Conservation (phyloP, 805 yeast genomes). For the Wickerhamiella qilinensis region DNA sequence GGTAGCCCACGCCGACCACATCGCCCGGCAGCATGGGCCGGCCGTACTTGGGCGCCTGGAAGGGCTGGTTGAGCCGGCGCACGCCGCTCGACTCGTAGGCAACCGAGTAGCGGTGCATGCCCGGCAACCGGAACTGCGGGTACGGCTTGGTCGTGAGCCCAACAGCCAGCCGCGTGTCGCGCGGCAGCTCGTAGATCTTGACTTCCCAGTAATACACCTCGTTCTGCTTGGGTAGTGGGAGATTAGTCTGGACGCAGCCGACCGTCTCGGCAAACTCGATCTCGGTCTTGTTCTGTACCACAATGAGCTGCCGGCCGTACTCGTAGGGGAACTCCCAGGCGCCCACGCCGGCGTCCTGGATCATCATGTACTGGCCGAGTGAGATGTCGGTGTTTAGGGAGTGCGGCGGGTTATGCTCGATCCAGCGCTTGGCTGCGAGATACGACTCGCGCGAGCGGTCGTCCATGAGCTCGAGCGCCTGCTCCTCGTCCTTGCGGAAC, state of each 20-base stretch:
- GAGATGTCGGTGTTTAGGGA: conserved; percentile 27
- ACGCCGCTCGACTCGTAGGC: conserved; percentile 80
- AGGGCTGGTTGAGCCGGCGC: conserved; percentile 68
- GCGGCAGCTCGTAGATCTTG: conserved; percentile 57
- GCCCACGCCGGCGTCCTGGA: conserved; percentile 73
- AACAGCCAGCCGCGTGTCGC: conserved; percentile 37
- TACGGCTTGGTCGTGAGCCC: conserved; percentile 82
- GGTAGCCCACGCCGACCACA: conserved; percentile 82
- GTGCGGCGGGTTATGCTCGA: conserved; percentile 28
- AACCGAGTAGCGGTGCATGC: conserved; percentile 69
- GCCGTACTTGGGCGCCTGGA: conserved; percentile 30
- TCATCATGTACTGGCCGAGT: conserved; percentile 44
- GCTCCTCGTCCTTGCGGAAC: conserved; percentile 43
- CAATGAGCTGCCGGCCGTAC: conserved; percentile 33
- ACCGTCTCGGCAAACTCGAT: conserved; percentile 34
- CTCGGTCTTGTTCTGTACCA: conserved; percentile 48
- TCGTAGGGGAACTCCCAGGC: conserved; percentile 72
- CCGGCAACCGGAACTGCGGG: conserved; percentile 87
- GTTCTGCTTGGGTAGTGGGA: conserved; percentile 70
- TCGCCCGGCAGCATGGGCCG: conserved; percentile 55
- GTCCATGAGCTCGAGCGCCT: conserved; percentile 46
- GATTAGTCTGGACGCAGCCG: conserved; percentile 58
- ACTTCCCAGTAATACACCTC: conserved; percentile 83
- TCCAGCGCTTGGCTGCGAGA: conserved; percentile 40
- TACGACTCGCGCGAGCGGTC: conserved; percentile 38